A percentile compares a stretch with the other conserved stretches of the same genome.
phyloP scores from a whole-genome alignment of 2,329 filamentous ascomycete species.

The Aspergillus sp. region DNA sequence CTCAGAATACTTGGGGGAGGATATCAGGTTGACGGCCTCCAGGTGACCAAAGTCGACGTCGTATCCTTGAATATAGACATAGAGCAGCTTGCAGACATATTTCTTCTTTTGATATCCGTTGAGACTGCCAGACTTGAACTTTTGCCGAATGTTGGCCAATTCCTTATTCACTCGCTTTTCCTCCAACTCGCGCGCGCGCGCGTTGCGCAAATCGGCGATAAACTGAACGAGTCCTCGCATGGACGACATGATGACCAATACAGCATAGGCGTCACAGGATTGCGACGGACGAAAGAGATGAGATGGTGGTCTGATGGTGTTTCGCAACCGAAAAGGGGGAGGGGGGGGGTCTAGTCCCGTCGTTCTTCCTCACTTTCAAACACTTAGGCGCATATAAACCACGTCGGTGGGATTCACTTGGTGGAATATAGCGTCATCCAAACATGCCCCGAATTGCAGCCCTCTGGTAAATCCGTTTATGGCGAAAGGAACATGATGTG shows the following conservation, averaged over 20 bases:
- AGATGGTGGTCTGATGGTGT: not conserved
- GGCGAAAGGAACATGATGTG: slow-evolving; percentile 26
- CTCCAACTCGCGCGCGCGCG: slow-evolving; percentile 88
- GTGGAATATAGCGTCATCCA: slow-evolving; percentile 25
- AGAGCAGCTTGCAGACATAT: slow-evolving; percentile 99
- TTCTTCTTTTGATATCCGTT: slow-evolving; percentile 99
- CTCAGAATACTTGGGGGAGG: slow-evolving; percentile 94
- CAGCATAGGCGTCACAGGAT: not conserved
- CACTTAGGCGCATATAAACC: slow-evolving; percentile 16
- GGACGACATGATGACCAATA: slow-evolving; percentile 40
- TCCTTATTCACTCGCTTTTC: slow-evolving; percentile 99
- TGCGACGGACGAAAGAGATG: not conserved
- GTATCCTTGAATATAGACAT: slow-evolving; percentile 98
- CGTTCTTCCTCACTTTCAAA: not conserved
- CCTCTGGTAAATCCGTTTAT: slow-evolving; percentile 10
- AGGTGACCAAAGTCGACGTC: slow-evolving; percentile 98
- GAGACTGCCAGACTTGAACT: slow-evolving; percentile 93
- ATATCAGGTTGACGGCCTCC: slow-evolving; percentile 96
- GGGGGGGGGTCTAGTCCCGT: not conserved
- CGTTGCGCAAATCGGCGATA: slow-evolving; percentile 94
- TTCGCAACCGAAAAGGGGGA: not conserved
- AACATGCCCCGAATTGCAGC: slow-evolving; percentile 26
- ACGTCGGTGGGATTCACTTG: slow-evolving; percentile 25
- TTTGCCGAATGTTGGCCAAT: slow-evolving; percentile 95
- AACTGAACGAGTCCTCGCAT: slow-evolving; percentile 86